Evolutionary conservation across 305 asterid species (phyloP).

Genomic region (Fraxinus xanthoxyloides): DNA sequence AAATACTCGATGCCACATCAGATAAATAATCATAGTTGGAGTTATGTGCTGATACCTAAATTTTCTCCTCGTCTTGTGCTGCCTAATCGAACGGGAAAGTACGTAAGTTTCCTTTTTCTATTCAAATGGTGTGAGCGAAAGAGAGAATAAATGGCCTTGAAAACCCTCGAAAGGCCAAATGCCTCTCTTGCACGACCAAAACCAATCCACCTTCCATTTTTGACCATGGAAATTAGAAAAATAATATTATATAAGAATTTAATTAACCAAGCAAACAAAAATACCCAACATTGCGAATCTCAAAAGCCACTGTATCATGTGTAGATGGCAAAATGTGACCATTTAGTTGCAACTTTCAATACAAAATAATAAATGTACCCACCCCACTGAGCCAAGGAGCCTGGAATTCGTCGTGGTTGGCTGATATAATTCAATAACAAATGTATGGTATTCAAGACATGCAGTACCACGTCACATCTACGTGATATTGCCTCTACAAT

Average conservation of each 20-base stretch:
- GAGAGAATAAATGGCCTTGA: not conserved
- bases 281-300: not conserved
- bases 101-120: not conserved
- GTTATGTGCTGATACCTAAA: not conserved
- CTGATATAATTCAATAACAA: not conserved
- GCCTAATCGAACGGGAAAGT: not conserved
- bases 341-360: not conserved
- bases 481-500: no score
- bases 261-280: not conserved
- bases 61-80: not conserved
- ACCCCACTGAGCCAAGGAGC: not conserved
- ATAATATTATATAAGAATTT: not conserved
- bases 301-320: not conserved
- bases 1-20: not conserved
- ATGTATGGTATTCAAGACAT: no score
- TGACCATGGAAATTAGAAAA: not conserved
- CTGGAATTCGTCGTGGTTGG: not conserved
- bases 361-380: not conserved
- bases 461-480: no score
- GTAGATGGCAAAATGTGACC: not conserved
- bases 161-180: not conserved
- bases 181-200: not conserved
- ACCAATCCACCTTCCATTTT: not conserved
- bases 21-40: not conserved
- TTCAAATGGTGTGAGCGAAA: not conserved